Evolutionary conservation across 768 basidiomycete species (phyloP).

Genomic region (Russula brevipes): DNA sequence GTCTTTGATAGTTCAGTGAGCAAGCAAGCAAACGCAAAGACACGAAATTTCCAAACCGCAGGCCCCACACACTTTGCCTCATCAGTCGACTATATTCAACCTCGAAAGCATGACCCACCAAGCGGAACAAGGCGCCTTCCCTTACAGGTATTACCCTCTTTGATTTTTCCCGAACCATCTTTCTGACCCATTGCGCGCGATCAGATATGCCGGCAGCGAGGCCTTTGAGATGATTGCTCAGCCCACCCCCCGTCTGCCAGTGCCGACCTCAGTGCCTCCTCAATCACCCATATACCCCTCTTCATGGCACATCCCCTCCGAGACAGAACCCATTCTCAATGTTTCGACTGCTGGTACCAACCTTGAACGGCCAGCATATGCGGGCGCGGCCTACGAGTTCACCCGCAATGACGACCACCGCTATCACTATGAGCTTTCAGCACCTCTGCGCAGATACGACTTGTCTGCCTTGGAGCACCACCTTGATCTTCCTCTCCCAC

Average conservation of each 20-base stretch:
- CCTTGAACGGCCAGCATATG: neutral
- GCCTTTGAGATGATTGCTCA: neutral
- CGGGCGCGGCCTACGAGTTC: neutral
- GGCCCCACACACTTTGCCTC: neutral
- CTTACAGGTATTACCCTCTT: slow-evolving; percentile 1
- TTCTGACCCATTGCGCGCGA: neutral
- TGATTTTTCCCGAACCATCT: too few relatives aligned
- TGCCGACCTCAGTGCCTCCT: neutral
- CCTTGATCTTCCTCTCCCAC: neutral
- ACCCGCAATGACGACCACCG: neutral
- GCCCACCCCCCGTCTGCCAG: neutral
- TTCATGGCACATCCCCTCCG: neutral
- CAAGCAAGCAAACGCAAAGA: neutral
- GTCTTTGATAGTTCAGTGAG: neutral
- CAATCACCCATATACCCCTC: neutral
- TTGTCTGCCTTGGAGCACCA: neutral
- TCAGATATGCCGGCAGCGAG: neutral
- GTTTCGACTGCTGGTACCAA: neutral
- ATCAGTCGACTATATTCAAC: neutral
- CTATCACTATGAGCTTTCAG: neutral
- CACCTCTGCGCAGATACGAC: neutral
- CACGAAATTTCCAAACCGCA: neutral
- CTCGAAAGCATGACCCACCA: neutral
- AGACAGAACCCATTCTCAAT: neutral
- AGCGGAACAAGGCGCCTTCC: neutral